phyloP scores from a whole-genome alignment of 2,329 filamentous ascomycete genomes.

The Sporothrix protearum region DNA sequence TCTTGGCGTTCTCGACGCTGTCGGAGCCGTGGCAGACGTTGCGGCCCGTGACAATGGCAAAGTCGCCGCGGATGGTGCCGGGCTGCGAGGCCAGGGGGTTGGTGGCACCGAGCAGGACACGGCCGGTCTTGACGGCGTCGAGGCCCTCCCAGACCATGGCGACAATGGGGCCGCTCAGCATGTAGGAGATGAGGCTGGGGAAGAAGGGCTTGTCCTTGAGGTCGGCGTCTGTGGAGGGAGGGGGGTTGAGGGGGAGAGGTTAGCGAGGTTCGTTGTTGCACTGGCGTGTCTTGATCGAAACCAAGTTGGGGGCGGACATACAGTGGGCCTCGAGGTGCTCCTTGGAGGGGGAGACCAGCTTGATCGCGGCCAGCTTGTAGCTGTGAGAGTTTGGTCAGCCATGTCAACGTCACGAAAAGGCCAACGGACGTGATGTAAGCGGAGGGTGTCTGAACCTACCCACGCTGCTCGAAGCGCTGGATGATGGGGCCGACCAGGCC shows the following conservation, averaged over 20 bases:
- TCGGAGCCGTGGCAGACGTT: slow-evolving; percentile 99
- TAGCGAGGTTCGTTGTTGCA: background rate
- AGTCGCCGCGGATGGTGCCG: slow-evolving; percentile 96
- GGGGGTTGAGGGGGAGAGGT: background rate
- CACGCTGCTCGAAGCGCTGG: slow-evolving; percentile 94
- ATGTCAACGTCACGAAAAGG: background rate
- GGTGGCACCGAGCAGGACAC: slow-evolving; percentile 93
- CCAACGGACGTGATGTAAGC: background rate
- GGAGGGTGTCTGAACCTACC: background rate
- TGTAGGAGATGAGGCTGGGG: slow-evolving; percentile 90
- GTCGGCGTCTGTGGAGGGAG: slow-evolving; percentile 63
- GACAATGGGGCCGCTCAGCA: slow-evolving; percentile 92
- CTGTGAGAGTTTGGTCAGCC: slow-evolving; percentile 35
- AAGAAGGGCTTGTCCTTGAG: slow-evolving; percentile 96
- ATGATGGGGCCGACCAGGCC: slow-evolving; percentile 98
- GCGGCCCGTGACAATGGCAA: slow-evolving; percentile 81
- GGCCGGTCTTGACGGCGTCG: slow-evolving; percentile 98
- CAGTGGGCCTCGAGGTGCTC: slow-evolving; percentile 98
- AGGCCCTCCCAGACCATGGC: slow-evolving; percentile 99
- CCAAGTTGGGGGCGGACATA: slow-evolving; percentile 47
- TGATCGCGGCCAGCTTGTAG: slow-evolving; percentile 98
- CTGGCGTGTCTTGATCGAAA: no score
- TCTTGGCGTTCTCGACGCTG: slow-evolving; percentile 97
- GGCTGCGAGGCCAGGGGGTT: slow-evolving; percentile 93
- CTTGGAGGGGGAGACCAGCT: slow-evolving; percentile 84